A percentile compares a stretch with the other conserved stretches of the same genome.
Conservation (phyloP, 202 grass and related monocot genomes). For the Zizania palustris region DNA sequence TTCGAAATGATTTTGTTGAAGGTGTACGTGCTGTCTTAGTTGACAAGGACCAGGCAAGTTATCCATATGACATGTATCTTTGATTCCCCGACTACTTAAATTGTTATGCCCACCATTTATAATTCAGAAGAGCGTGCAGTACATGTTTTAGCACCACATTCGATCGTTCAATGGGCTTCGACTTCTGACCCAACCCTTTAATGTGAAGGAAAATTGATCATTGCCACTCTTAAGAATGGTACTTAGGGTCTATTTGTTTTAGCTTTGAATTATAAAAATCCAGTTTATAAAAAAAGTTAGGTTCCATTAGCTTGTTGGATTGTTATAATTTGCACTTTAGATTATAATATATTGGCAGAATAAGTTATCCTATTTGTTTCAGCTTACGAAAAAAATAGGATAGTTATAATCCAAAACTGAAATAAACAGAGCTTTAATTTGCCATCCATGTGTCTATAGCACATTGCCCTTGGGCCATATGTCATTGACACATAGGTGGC, state of each 20-base stretch:
- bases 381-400: too few relatives aligned
- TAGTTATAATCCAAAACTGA: too few relatives aligned
- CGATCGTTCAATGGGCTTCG: background rate
- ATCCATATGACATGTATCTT: constrained; percentile 30
- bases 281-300: too few relatives aligned
- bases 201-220: background rate
- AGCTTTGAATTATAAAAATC: too few relatives aligned
- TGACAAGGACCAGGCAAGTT: constrained; percentile 93
- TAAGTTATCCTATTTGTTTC: too few relatives aligned
- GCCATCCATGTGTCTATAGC: too few relatives aligned
- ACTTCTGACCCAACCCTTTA: background rate
- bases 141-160: constrained; percentile 22
- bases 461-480: too few relatives aligned
- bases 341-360: too few relatives aligned
- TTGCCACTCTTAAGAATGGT: background rate
- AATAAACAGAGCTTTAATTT: too few relatives aligned
- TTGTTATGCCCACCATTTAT: constrained; percentile 1
- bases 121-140: background rate
- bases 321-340: too few relatives aligned
- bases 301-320: too few relatives aligned
- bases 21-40: constrained; percentile 97
- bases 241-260: too few relatives aligned
- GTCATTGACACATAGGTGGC: background rate
- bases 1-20: constrained; percentile 90
- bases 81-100: background rate